Percentiles rank a stretch among this genome's conserved stretches.
These are phyloP conservation scores for Acanthamoeba royreba DNA, from an alignment of 208 protist species.

Conservation along the genomic window DNA sequence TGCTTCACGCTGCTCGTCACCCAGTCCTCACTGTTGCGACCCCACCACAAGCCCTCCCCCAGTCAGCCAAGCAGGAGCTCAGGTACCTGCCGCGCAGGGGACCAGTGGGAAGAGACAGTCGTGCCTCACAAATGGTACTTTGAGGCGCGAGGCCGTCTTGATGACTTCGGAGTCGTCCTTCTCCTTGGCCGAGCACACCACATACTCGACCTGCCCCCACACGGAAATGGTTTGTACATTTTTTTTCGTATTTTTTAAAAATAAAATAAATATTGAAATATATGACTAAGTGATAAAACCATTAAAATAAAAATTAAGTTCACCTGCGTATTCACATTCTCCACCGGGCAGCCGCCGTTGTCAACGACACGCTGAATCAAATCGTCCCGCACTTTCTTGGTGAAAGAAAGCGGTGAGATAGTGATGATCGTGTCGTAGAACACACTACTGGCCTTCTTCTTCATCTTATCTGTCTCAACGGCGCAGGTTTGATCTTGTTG, in stretches of 20 bases:
- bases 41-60: too few species aligned
- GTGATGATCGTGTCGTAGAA: neutral
- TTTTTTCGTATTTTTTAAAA: neutral
- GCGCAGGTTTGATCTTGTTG: too few species aligned
- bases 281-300: neutral
- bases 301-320: too few species aligned
- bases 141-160: neutral
- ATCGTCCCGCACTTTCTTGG: constrained; percentile 16
- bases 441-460: neutral
- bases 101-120: neutral
- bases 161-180: neutral
- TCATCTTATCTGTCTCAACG: too few species aligned
- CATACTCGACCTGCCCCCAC: neutral
- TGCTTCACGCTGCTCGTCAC: neutral
- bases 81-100: too few species aligned
- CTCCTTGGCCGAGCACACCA: constrained; percentile 31
- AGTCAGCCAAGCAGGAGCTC: neutral
- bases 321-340: constrained; percentile 10
- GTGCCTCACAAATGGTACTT: neutral
- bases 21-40: neutral
- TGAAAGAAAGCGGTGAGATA: neutral
- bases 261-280: neutral
- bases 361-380: neutral
- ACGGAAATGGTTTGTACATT: neutral
- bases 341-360: constrained; percentile 2